Evolutionary conservation across 176 grass and related monocot species (phyloP).

Genomic region (Olyra latifolia): DNA sequence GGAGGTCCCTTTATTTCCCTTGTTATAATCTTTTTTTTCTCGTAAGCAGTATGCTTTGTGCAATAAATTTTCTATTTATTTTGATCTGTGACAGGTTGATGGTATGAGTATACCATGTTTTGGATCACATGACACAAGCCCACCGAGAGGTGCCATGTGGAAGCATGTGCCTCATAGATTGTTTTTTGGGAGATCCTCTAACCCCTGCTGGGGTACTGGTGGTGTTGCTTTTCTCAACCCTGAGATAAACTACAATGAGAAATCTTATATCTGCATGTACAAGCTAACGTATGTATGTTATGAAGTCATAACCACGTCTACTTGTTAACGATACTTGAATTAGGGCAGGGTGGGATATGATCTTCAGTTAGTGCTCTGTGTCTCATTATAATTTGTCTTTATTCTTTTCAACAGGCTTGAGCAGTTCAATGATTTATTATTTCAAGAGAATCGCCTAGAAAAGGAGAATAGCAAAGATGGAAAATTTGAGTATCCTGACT

Average conservation of each 20-base stretch:
- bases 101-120: conserved; percentile 67
- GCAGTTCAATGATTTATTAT: conserved; percentile 91
- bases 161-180: conserved; percentile 76
- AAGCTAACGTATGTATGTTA: conserved; percentile 85
- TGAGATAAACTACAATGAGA: conserved; percentile 56
- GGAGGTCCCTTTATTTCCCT: background rate
- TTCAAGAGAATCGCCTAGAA: conserved; percentile 76
- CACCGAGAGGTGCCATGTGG: conserved; percentile 67
- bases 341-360: background rate
- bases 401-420: conserved; percentile 62
- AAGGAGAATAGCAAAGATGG: conserved; percentile 30
- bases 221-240: conserved; percentile 91
- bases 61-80: conserved; percentile 19
- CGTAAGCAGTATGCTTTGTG: conserved; percentile 22
- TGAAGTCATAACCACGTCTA: background rate
- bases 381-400: conserved; percentile 30
- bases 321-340: conserved; percentile 1
- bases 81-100: conserved; percentile 56
- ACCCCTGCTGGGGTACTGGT: conserved; percentile 69
- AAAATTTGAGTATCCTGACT: conserved; percentile 49
- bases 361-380: conserved; percentile 23
- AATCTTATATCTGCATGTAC: conserved; percentile 80
- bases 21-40: background rate
- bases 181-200: conserved; percentile 75
- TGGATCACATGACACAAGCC: conserved; percentile 73